These are phyloP conservation scores for Ophiognomonia clavigignenti-juglandacearum DNA, from an alignment of 2,329 filamentous ascomycete genomes.

Conservation along the genomic window DNA sequence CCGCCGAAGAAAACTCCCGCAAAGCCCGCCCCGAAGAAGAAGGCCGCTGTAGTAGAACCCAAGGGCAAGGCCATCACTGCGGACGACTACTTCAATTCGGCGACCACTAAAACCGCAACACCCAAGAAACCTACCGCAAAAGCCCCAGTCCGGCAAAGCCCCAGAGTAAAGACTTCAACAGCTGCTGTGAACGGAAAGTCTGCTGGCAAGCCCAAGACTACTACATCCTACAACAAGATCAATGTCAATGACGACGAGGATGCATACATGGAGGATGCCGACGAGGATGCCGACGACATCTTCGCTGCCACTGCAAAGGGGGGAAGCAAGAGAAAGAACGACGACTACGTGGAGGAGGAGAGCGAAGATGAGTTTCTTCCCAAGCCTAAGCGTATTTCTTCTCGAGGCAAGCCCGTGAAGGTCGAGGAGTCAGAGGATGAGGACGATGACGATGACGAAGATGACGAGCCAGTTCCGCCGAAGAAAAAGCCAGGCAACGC, in stretches of 20 bases:
- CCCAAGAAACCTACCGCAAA: conserved; percentile 32
- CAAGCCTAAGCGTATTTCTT: conserved; percentile 53
- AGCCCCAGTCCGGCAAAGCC: conserved; percentile 47
- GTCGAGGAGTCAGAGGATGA: conserved; percentile 28
- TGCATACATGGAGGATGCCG: conserved; percentile 61
- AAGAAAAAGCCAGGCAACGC: conserved; percentile 27
- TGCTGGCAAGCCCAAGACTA: conserved; percentile 29
- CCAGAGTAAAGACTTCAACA: conserved; percentile 41
- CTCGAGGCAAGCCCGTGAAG: conserved; percentile 33
- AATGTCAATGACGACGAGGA: conserved; percentile 47
- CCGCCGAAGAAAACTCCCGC: conserved; percentile 52
- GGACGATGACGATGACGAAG: conserved; percentile 28
- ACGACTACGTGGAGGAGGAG: conserved; percentile 69
- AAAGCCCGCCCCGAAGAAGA: conserved; percentile 49
- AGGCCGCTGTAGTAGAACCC: conserved; percentile 40
- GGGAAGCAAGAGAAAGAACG: conserved; percentile 61
- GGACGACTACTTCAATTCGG: conserved; percentile 50
- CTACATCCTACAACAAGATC: conserved; percentile 36
- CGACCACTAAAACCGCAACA: conserved; percentile 25
- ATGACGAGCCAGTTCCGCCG: conserved; percentile 23
- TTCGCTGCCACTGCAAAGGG: conserved; percentile 69
- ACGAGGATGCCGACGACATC: conserved; percentile 75
- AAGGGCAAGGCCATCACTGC: conserved; percentile 49
- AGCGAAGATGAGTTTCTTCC: conserved; percentile 66
- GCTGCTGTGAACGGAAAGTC: conserved; percentile 21